Evolutionary conservation across 2,329 filamentous ascomycete species (phyloP).

Genomic region (Didymella exigua): DNA sequence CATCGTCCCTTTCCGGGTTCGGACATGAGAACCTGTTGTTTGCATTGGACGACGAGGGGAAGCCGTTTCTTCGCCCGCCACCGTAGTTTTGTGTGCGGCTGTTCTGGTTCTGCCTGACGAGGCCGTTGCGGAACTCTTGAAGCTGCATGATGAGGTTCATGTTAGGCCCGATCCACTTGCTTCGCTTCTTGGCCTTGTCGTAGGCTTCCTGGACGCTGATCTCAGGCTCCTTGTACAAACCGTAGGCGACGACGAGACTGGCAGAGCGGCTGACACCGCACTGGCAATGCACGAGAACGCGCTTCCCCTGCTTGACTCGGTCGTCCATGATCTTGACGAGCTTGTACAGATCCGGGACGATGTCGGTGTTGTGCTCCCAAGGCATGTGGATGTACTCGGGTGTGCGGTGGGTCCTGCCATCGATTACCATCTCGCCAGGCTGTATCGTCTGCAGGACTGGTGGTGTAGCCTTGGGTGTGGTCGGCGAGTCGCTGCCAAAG

Average conservation of each 20-base stretch:
- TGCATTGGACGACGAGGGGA: conserved; percentile 33
- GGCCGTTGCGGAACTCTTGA: conserved; percentile 71
- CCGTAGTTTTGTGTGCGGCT: conserved; percentile 39
- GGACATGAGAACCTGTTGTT: conserved; percentile 36
- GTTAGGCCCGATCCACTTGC: conserved; percentile 87
- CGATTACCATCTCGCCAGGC: conserved; percentile 32
- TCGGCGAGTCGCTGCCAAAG: conserved; percentile 49
- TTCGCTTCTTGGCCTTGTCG: conserved; percentile 78
- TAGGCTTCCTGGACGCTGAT: conserved; percentile 84
- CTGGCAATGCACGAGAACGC: conserved; percentile 82
- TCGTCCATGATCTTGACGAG: conserved; percentile 79
- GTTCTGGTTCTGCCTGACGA: conserved; percentile 43
- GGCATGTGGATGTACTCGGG: conserved; percentile 87
- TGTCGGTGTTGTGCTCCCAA: conserved; percentile 89
- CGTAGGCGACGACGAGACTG: conserved; percentile 85
- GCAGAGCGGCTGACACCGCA: conserved; percentile 85
- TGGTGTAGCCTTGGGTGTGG: conserved; percentile 59
- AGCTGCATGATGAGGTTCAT: conserved; percentile 92
- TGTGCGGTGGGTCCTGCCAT: conserved; percentile 45
- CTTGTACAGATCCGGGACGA: conserved; percentile 74
- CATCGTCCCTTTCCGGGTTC: conserved; percentile 39
- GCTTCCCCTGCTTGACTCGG: conserved; percentile 73
- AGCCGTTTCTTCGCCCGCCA: conserved; percentile 42
- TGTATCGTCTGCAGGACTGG: conserved; percentile 48
- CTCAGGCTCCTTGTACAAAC: conserved; percentile 76